Evolutionary conservation across 164 flowering plant genomes (phyloP), one percentile per base, ranked within the genome.

Genomic region (Umbilicus rupestris): DNA sequence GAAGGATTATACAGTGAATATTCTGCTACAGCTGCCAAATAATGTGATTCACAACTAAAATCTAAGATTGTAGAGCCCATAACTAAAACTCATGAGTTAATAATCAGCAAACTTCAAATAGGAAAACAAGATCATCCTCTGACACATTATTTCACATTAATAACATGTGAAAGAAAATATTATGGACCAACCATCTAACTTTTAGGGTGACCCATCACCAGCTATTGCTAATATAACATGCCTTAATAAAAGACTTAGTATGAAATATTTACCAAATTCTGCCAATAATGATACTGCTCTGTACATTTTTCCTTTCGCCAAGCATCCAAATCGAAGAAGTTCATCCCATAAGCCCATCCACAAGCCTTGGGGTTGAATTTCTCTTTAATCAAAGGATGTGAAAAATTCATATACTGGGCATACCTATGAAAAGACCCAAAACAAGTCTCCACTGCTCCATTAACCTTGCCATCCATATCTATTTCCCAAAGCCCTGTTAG

Each of bases 301-400:
- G 84, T 81, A 74, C 82, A 75, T 47, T 81, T 79, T 69, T 81
- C 79, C 71, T 68, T 75, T 47, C 82, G 72, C 84, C 84, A 81
- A 62, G 82, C 82, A 74, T 77, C 82, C 76, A 79, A 63, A 71
- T 79, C 84, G 62, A 81, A 81, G 72, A 81, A 79, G 64, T 81
- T 81, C 84, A 81, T 81, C 46, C 84, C 82, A 58, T 81, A 79
- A 72, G 82, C 84, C 84, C 84, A 81, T 8, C 81, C 84, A 65
- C 84, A 81, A 0, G 82, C 75, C 68, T 81, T 79, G 41, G 82
- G 84, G 52, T 79, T 77, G 47, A 79, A 81, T 69, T 74, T 78
- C 70, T 77, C 81, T 70, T 75, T 79, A 35, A 81, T 81, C 76
- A 81, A 69, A 47, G 82, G 82, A 31, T 81, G 76, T 12, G 82